Conservation (phyloP, 108 stramenopile species). For the Cyclotella cryptica region DNA sequence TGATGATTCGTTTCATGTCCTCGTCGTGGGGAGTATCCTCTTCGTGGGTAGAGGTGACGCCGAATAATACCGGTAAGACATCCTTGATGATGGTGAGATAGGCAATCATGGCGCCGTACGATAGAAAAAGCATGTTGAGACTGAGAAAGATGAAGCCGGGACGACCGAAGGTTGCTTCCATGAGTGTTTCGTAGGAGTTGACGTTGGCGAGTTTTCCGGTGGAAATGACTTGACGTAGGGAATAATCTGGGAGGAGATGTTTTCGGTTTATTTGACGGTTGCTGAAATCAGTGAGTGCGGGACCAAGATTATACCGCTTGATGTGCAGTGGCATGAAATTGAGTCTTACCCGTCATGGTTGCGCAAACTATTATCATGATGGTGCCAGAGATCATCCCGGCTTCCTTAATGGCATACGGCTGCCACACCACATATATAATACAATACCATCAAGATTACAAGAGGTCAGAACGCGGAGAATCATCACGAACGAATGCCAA, state of each 20-base stretch:
- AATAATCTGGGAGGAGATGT: conserved; percentile 13
- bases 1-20: conserved; percentile 30
- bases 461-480: background rate
- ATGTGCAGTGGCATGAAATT: no score
- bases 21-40: conserved; percentile 28
- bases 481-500: no score
- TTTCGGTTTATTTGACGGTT: background rate
- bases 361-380: conserved; percentile 45
- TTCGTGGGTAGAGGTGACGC: background rate
- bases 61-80: conserved; percentile 41
- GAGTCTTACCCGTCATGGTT: conserved; percentile 30
- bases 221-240: conserved; percentile 41
- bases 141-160: conserved; percentile 69
- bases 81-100: conserved; percentile 56
- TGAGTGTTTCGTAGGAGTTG: conserved; percentile 72
- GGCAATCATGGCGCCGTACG: conserved; percentile 50
- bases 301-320: no score
- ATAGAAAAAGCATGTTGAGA: conserved; percentile 45
- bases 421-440: conserved; percentile 5
- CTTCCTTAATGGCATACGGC: conserved; percentile 55
- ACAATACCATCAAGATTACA: no score
- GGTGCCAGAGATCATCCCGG: conserved; percentile 43
- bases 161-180: conserved; percentile 81
- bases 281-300: background rate
- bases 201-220: conserved; percentile 43